These are phyloP conservation scores for Lachnellula cervina DNA, from an alignment of 2,329 filamentous ascomycete species.

Conservation along the genomic window DNA sequence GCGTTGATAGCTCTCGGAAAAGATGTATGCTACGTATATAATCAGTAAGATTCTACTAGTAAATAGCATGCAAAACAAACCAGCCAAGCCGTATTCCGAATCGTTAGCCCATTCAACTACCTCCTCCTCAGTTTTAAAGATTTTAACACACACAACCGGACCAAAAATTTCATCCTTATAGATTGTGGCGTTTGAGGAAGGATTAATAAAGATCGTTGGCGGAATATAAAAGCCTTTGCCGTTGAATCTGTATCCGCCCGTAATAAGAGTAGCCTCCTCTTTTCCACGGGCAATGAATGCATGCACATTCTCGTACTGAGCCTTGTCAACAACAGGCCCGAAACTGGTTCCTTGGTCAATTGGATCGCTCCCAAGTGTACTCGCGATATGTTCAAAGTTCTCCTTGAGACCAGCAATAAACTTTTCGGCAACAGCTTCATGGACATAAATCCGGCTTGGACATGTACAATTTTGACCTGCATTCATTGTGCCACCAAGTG, in stretches of 20 bases:
- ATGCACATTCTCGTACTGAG: conserved; percentile 65
- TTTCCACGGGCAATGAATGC: conserved; percentile 56
- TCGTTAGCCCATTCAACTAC: conserved; percentile 50
- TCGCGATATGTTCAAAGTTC: conserved; percentile 29
- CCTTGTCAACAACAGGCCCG: conserved; percentile 52
- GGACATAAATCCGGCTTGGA: neutral
- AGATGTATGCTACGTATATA: too few relatives aligned
- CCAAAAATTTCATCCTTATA: conserved; percentile 34
- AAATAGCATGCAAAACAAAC: too few relatives aligned
- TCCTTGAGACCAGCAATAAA: neutral
- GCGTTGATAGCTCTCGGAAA: too few relatives aligned
- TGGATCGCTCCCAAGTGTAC: conserved; percentile 58
- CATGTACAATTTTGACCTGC: neutral
- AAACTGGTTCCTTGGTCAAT: conserved; percentile 53
- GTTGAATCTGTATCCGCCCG: conserved; percentile 56
- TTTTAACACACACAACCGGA: conserved; percentile 54
- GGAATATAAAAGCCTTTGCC: conserved; percentile 62
- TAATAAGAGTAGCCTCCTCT: conserved; percentile 46
- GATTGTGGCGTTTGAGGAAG: conserved; percentile 37
- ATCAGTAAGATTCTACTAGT: too few relatives aligned
- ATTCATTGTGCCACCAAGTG: conserved; percentile 1
- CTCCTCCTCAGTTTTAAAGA: conserved; percentile 53
- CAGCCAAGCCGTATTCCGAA: conserved; percentile 49
- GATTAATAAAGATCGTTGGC: conserved; percentile 59
- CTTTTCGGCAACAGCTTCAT: neutral